Conservation (phyloP, 805 yeast species). For the Kuraishia piskuri region DNA sequence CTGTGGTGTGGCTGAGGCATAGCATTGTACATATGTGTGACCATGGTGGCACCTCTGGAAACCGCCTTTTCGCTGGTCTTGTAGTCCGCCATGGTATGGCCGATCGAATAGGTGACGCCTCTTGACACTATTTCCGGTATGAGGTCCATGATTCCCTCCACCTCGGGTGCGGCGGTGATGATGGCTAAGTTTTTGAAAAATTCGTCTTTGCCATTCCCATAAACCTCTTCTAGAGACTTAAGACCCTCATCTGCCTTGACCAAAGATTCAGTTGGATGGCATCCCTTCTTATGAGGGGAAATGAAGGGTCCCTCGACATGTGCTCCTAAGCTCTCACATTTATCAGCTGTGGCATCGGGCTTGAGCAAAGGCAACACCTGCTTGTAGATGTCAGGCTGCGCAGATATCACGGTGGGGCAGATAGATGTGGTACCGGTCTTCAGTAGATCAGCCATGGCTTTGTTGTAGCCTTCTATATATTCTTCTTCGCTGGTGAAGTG, state of each 20-base stretch:
- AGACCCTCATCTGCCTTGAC: conserved; percentile 26
- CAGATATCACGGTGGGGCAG: conserved; percentile 51
- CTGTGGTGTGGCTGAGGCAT: conserved; percentile 55
- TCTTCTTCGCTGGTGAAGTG: conserved; percentile 23
- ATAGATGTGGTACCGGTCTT: conserved; percentile 45
- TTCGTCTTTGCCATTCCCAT: conserved; percentile 28
- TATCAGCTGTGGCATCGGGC: conserved; percentile 21
- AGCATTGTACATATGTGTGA: conserved; percentile 54
- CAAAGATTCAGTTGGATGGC: conserved; percentile 40
- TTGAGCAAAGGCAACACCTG: conserved; percentile 36
- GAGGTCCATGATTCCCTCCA: conserved; percentile 32
- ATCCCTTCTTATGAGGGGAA: conserved; percentile 37
- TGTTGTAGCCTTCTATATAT: conserved; percentile 28
- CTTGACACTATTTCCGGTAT: conserved; percentile 25
- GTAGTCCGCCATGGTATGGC: conserved; percentile 34
- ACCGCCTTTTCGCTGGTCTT: conserved; percentile 31
- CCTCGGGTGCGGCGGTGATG: conserved; percentile 44
- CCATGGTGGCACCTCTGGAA: conserved; percentile 45
- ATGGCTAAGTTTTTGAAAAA: conserved; percentile 21
- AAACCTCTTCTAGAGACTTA: conserved; percentile 22
- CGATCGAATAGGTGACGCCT: conserved; percentile 33
- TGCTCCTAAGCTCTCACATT: conserved; percentile 44
- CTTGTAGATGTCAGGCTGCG: conserved; percentile 37
- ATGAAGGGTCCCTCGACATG: conserved; percentile 55
- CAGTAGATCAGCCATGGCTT: conserved; percentile 36